Evolutionary conservation across 805 yeast species (phyloP), one percentile per base, ranked within the genome.

Genomic region (Spathaspora arborariae): DNA sequence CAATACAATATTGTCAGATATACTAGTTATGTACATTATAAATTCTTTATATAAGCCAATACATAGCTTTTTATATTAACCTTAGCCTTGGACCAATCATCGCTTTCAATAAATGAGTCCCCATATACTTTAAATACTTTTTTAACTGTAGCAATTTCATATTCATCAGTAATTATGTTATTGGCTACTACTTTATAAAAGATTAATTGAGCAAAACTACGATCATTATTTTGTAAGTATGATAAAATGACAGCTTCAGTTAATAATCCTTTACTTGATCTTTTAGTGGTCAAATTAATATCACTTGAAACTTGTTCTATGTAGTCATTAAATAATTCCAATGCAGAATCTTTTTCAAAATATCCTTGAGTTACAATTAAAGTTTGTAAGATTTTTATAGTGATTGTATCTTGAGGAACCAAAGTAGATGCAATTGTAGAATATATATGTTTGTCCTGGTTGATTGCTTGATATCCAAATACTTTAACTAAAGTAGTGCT

Each of bases 121-220:
- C 85, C 83, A 55, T 76, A 81, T 1, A 61, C 64, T 51, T 76
- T 72, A 51, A 80, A 68, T 7, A 68, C 51, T 8, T 57, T 63
- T 53, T 77, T 79, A 7, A 79, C 56, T n/a, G 55, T 55, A 15
- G 65, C 65, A 4, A 66, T 57, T 24, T 78, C 80, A 2, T 55
- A 53, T 22, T 72, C 77, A 27, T 76, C 72, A 13, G 54, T 53
- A 2, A 79, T 36, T 10, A 64, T 48, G 4, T 44, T 38, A 24
- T 41, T 47, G 33, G 61, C 64, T 0, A 67, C 54, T 0, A 80
- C 76, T 51, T 76, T 78, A 38, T 79, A 81, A 49, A 70, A 65
- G 10, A 79, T 57, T 38, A 78, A 71, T 45, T 69, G 64, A 0
- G 84, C 82, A 59, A 81, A 79, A 49, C 76, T 80, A 38, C 83